Percentiles rank a stretch among this genome's conserved stretches.
Evolutionary conservation across 176 grass and related monocot genomes (phyloP).

Genomic region (Chrysopogon serrulatus): DNA sequence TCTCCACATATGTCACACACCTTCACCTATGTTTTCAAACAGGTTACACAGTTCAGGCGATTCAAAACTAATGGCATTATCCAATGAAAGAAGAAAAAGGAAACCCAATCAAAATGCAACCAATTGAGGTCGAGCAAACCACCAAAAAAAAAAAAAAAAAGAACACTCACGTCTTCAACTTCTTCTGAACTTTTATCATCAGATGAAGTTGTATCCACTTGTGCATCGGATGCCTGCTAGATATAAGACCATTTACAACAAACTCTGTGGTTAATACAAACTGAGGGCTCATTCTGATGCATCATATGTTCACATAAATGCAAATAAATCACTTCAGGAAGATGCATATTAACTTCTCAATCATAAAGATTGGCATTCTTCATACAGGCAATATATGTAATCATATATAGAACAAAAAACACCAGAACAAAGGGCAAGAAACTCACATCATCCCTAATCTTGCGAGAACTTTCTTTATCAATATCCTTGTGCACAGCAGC

Average conservation of each 20-base stretch:
- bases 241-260: conserved; percentile 9
- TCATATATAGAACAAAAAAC: neutral
- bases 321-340: conserved; percentile 11
- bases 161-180: conserved; percentile 76
- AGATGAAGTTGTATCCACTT: conserved; percentile 18
- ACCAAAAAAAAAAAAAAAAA: conserved; percentile 21
- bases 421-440: conserved; percentile 2
- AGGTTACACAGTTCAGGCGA: conserved; percentile 25
- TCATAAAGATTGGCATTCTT: neutral
- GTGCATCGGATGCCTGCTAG: conserved; percentile 8
- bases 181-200: conserved; percentile 46
- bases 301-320: neutral
- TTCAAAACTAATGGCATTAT: neutral
- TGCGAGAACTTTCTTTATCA: conserved; percentile 22
- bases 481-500: conserved; percentile 21
- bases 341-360: neutral
- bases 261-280: neutral
- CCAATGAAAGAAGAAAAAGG: neutral
- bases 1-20: conserved; percentile 98
- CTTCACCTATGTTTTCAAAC: conserved; percentile 64
- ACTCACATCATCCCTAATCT: conserved; percentile 62
- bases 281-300: neutral
- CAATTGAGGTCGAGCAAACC: neutral
- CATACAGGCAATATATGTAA: conserved; percentile 1
- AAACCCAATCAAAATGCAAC: neutral